phyloP scores from a whole-genome alignment of 768 basidiomycete genomes.

The Serendipita sp. region DNA sequence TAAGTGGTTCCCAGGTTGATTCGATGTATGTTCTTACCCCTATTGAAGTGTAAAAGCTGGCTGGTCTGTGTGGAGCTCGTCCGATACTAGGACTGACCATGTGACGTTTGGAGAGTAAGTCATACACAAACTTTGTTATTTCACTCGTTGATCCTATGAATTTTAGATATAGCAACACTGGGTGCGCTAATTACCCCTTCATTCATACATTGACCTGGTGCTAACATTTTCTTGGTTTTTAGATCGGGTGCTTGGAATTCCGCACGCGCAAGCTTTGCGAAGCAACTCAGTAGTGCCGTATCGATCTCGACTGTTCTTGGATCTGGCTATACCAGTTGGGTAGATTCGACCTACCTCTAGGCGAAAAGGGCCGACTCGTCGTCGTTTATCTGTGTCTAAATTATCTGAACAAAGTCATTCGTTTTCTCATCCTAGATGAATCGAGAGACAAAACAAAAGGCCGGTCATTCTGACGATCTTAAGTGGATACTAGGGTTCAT shows the following conservation, averaged over 20 bases:
- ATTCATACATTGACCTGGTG: too few relatives aligned
- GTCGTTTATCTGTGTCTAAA: background rate
- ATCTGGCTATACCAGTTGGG: background rate
- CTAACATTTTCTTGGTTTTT: background rate
- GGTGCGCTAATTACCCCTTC: constrained; percentile 10
- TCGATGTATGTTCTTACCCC: background rate
- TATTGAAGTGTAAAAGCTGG: constrained; percentile 16
- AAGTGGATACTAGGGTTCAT: too few relatives aligned
- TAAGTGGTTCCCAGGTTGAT: background rate
- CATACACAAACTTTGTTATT: too few relatives aligned
- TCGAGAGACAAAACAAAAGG: background rate
- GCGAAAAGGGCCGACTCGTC: background rate
- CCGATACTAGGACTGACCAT: constrained; percentile 24
- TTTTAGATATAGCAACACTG: constrained; percentile 22
- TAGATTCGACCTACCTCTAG: background rate
- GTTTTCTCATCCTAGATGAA: background rate
- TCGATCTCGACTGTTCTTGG: constrained; percentile 1
- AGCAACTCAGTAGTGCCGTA: background rate
- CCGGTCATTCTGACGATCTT: background rate
- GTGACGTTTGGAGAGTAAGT: background rate
- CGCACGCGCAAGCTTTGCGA: background rate
- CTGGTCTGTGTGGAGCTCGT: constrained; percentile 32
- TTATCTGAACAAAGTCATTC: background rate
- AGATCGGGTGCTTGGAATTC: constrained; percentile 1
- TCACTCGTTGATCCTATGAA: background rate